Evolutionary conservation across 192 early-diverging fungal species (phyloP).

Genomic region (Mortierella claussenii): DNA sequence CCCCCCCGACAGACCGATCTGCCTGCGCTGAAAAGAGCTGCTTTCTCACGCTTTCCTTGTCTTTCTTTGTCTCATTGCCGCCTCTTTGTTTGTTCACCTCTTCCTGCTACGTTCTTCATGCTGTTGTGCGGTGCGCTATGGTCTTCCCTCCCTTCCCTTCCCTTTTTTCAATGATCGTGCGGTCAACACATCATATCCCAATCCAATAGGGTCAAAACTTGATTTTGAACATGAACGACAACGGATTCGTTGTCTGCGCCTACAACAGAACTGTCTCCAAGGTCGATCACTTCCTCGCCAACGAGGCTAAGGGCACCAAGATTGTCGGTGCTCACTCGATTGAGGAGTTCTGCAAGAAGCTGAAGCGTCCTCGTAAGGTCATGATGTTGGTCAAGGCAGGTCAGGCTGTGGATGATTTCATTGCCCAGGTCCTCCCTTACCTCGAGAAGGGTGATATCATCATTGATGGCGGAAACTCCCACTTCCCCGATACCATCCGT

Average conservation of each 20-base stretch:
- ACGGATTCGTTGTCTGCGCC: constrained; percentile 93
- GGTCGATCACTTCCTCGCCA: constrained; percentile 92
- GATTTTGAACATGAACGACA: constrained; percentile 98
- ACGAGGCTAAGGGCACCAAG: constrained; percentile 98
- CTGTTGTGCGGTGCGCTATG: background rate
- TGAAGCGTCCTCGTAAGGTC: constrained; percentile 96
- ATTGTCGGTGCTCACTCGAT: constrained; percentile 94
- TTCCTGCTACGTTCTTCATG: too few species aligned
- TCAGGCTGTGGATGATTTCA: constrained; percentile 93
- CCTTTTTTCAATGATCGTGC: background rate
- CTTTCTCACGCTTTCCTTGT: constrained; percentile 6
- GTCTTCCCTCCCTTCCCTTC: background rate
- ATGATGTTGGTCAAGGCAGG: constrained; percentile 99
- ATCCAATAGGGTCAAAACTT: constrained; percentile 93
- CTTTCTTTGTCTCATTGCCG: constrained; percentile 1
- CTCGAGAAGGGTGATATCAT: constrained; percentile 94
- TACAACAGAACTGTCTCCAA: constrained; percentile 97
- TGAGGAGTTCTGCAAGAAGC: constrained; percentile 92
- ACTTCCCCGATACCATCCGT: constrained; percentile 96
- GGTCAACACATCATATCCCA: background rate
- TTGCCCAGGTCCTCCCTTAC: constrained; percentile 87
- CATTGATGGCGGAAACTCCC: constrained; percentile 99
- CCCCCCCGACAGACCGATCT: too few species aligned
- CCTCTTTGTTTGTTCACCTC: too few species aligned
- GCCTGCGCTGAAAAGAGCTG: background rate